A percentile compares a stretch with the other conserved stretches of the same genome.
phyloP scores from a whole-genome alignment of 192 early-diverging fungal genomes.

The Coemansia sp. region DNA sequence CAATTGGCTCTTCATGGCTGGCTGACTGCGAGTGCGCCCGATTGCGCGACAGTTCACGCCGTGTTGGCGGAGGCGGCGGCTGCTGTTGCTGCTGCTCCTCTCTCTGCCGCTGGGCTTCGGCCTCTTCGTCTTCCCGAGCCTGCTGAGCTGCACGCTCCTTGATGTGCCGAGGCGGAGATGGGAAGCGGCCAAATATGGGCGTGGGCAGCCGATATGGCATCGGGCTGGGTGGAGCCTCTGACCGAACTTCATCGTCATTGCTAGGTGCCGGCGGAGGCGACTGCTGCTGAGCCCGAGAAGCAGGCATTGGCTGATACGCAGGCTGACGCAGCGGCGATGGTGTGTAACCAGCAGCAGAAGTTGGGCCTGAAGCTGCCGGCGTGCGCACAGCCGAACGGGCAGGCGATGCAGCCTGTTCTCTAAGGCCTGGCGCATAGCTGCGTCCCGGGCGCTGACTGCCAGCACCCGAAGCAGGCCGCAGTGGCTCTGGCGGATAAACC shows the following conservation, averaged over 20 bases:
- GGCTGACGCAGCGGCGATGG: conserved; percentile 36
- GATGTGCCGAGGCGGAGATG: conserved; percentile 50
- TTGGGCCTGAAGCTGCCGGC: conserved; percentile 9
- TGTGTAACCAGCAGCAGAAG: conserved; percentile 16
- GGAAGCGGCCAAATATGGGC: conserved; percentile 54
- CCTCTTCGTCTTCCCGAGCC: conserved; percentile 8
- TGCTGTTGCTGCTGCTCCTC: conserved; percentile 1
- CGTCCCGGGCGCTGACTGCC: conserved; percentile 16
- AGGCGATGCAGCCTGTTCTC: conserved; percentile 21
- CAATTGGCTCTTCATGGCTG: conserved; percentile 12
- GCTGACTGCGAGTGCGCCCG: conserved; percentile 47
- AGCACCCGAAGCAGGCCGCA: conserved; percentile 11
- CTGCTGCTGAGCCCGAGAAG: conserved; percentile 9
- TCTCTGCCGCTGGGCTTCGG: conserved; percentile 2
- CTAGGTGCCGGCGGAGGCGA: conserved; percentile 6
- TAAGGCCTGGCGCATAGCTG: conserved; percentile 1
- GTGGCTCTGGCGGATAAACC: conserved; percentile 22
- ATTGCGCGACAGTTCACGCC: conserved; percentile 13
- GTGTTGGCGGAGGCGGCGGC: conserved; percentile 6
- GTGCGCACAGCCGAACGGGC: conserved; percentile 18
- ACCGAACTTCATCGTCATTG: conserved; percentile 16
- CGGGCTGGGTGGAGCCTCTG: conserved; percentile 25
- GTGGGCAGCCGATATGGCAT: conserved; percentile 37
- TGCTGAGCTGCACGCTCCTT: conserved; percentile 44
- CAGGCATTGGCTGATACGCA: conserved; percentile 33